Evolutionary conservation across 139 green algal genomes (phyloP).

Genomic region (Klebsormidium nitens): DNA sequence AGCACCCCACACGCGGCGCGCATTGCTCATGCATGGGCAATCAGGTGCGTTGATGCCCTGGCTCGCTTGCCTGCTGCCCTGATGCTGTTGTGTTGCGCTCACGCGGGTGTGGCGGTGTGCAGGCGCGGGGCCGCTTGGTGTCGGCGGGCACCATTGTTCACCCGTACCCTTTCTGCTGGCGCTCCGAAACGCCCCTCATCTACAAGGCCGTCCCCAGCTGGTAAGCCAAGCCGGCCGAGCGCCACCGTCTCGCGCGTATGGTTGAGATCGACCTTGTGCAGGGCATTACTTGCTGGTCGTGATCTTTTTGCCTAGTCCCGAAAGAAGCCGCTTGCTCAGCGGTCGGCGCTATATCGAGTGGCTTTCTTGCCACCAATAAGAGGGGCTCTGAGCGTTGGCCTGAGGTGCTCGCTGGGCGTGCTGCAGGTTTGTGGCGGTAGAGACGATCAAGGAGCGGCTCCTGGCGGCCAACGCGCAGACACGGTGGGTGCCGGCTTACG

Average conservation of each 20-base stretch:
- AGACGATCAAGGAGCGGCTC: conserved; percentile 80
- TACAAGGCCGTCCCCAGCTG: conserved; percentile 86
- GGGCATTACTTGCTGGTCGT: too few relatives aligned
- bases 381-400: too few relatives aligned
- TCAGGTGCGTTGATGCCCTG: background rate
- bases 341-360: too few relatives aligned
- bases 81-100: background rate
- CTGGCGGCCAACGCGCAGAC: conserved; percentile 86
- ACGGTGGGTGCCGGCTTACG: conserved; percentile 90
- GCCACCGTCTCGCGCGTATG: too few relatives aligned
- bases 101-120: background rate
- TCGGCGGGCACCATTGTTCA: conserved; percentile 60
- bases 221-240: too few relatives aligned
- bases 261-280: too few relatives aligned
- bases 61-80: background rate
- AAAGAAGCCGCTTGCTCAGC: too few relatives aligned
- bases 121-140: conserved; percentile 68
- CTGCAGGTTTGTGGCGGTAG: conserved; percentile 77
- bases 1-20: background rate
- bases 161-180: conserved; percentile 98
- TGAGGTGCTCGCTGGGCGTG: too few relatives aligned
- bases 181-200: conserved; percentile 80
- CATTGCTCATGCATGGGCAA: background rate
- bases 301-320: too few relatives aligned
- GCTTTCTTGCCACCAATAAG: too few relatives aligned